Evolutionary conservation across 2,329 filamentous ascomycete species (phyloP), one percentile per base, ranked within the genome.

Genomic region (Colletotrichum camelliae): DNA sequence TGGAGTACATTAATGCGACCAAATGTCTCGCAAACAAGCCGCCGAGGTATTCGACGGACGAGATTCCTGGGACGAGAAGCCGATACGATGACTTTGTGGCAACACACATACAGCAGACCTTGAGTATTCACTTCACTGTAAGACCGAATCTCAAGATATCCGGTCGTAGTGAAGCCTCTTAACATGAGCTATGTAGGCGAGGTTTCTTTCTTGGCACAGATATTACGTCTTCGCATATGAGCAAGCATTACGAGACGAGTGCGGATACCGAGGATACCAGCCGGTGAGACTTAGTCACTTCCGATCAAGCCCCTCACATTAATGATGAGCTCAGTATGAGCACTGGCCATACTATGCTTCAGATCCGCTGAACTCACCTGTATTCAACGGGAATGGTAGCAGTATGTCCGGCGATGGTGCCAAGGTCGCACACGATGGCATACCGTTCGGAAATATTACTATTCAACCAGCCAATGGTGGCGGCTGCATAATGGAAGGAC

Each of bases 311-410:
- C 16, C 13, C 1, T 6, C 9, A 10, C 15, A 24, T 64, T 8
- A n/a, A 72, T 78, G 10, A 78, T 67, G 9, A 16, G 7, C 7
- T 8, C 83, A 86, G 80, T 91, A 90, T 82, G 87, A 87, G 83
- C 88, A 91, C 80, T 91, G 89, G 88, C 85, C 85, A 4, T 84
- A 85, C 68, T 87, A 86, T 81, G 83, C 86, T 4, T 76, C 83
- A 4, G 86, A 91, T 77, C 84, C 86, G 1, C 78, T 81, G 75
- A 85, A 86, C 70, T 90, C 89, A 0, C 88, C 89, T 16, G 80
- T 91, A 65, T 91, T 92, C 75, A 89, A 91, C 77, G 90, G 90
- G 65, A 88, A 87, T 76, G 86, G 85, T 31, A 88, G 86, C 66
- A 88, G 85, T 69, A 81, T 90, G 84, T 86, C 86, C 31, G 88